phyloP scores from a whole-genome alignment of 163 green algal species.

The Chlamydomonas reinhardtii region DNA sequence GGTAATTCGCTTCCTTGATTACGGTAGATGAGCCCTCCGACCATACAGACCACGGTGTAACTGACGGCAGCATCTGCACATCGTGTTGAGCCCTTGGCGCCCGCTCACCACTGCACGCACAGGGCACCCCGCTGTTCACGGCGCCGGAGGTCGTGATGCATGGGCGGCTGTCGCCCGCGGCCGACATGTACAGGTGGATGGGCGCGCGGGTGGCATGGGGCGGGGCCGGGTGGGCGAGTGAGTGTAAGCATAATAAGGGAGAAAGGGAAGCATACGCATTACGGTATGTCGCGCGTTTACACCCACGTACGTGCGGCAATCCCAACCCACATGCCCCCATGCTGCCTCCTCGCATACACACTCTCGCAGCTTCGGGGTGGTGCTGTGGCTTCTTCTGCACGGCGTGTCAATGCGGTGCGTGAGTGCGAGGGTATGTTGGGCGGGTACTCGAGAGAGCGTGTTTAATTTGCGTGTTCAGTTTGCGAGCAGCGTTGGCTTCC shows the following conservation, averaged over 20 bases:
- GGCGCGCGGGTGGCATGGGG: too few relatives aligned
- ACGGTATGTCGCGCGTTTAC: neutral
- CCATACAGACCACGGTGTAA: too few relatives aligned
- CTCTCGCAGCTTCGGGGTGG: neutral
- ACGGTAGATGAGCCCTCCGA: too few relatives aligned
- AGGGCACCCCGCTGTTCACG: slow-evolving; percentile 19
- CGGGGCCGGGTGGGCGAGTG: neutral
- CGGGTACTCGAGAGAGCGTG: too few relatives aligned
- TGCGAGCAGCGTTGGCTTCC: too few relatives aligned
- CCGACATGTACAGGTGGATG: slow-evolving; percentile 14
- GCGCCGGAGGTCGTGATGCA: neutral
- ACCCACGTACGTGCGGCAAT: neutral
- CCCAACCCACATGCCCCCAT: too few relatives aligned
- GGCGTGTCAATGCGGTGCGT: neutral
- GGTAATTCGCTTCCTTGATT: neutral
- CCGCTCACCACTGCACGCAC: too few relatives aligned
- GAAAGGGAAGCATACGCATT: neutral
- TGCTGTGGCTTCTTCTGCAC: slow-evolving; percentile 31
- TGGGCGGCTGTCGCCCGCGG: slow-evolving; percentile 6
- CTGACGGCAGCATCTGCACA: too few relatives aligned
- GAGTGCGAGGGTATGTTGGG: too few relatives aligned
- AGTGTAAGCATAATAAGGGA: neutral
- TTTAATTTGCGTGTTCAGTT: too few relatives aligned
- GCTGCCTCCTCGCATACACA: neutral
- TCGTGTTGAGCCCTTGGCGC: too few relatives aligned